These are phyloP conservation scores for Epichloe gansuensis DNA, from an alignment of 2,329 filamentous ascomycete species.

Conservation along the genomic window DNA sequence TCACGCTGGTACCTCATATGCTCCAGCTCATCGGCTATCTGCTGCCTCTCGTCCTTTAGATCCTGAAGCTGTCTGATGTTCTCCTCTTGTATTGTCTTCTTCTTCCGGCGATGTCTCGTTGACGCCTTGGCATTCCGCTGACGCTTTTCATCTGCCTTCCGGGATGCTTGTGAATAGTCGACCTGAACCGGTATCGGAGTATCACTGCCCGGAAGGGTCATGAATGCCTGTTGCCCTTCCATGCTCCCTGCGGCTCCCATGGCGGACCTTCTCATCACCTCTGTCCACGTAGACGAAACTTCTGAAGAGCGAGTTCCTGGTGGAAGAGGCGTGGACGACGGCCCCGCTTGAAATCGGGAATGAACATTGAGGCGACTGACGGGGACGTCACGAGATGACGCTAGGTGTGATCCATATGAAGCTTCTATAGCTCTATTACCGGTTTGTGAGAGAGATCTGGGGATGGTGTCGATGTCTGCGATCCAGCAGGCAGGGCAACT, in stretches of 20 bases:
- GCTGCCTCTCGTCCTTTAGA: constrained; percentile 54
- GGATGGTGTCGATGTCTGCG: constrained; percentile 13
- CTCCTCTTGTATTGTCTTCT: constrained; percentile 72
- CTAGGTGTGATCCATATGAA: constrained; percentile 13
- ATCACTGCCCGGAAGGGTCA: constrained; percentile 26
- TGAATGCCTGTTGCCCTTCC: constrained; percentile 26
- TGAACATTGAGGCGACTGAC: constrained; percentile 9
- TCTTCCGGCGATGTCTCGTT: constrained; percentile 65
- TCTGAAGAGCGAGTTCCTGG: constrained; percentile 13
- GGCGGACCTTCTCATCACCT: constrained; percentile 19
- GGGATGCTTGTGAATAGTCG: constrained; percentile 71
- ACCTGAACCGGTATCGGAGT: constrained; percentile 49
- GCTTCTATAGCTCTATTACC: constrained; percentile 14
- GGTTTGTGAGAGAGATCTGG: constrained; percentile 26
- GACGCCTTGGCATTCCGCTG: constrained; percentile 78
- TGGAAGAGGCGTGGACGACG: constrained; percentile 12
- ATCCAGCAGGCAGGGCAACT: constrained; percentile 12
- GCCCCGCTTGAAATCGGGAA: constrained; percentile 13
- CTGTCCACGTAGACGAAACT: constrained; percentile 18
- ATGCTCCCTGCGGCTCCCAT: constrained; percentile 15
- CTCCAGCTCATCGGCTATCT: constrained; percentile 43
- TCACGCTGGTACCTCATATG: constrained; percentile 52
- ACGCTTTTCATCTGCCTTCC: constrained; percentile 73
- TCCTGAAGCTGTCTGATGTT: constrained; percentile 56
- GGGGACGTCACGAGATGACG: constrained; percentile 11